These are phyloP conservation scores for Entomortierella chlamydospora DNA, from an alignment of 192 early-diverging fungal genomes.

Conservation along the genomic window DNA sequence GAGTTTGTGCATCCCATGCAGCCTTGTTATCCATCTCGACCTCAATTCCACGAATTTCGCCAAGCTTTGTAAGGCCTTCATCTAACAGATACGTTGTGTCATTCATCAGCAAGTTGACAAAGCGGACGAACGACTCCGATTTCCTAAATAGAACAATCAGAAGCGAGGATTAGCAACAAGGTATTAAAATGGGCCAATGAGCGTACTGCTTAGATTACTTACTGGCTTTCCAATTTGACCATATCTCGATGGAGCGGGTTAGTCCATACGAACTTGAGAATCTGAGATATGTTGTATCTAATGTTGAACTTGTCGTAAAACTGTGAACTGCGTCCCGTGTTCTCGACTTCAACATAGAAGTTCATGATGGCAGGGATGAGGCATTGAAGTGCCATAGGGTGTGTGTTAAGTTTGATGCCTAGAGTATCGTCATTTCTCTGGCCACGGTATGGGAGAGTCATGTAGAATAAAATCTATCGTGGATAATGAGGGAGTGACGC, in stretches of 20 bases:
- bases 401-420: slow-evolving; percentile 72
- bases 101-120: slow-evolving; percentile 92
- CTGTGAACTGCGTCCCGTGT: slow-evolving; percentile 90
- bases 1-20: slow-evolving; percentile 61
- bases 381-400: slow-evolving; percentile 78
- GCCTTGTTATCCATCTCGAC: slow-evolving; percentile 75
- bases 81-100: slow-evolving; percentile 96
- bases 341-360: slow-evolving; percentile 97
- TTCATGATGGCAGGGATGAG: slow-evolving; percentile 86
- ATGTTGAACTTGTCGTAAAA: slow-evolving; percentile 99
- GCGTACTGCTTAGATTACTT: slow-evolving; percentile 15
- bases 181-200: neutral
- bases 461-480: slow-evolving; percentile 79
- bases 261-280: slow-evolving; percentile 85
- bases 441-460: slow-evolving; percentile 74
- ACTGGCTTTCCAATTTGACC: slow-evolving; percentile 71
- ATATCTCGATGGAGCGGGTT: slow-evolving; percentile 77
- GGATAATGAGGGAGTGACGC: neutral
- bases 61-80: slow-evolving; percentile 89
- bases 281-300: slow-evolving; percentile 94
- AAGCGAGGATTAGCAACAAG: slow-evolving; percentile 3
- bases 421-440: slow-evolving; percentile 71
- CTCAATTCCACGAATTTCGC: slow-evolving; percentile 86
- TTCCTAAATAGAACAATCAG: slow-evolving; percentile 11
- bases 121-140: slow-evolving; percentile 86